A percentile compares a stretch with the other conserved stretches of the same genome.
Conservation (phyloP, 768 basidiomycete genomes). For the Russula virescens region DNA sequence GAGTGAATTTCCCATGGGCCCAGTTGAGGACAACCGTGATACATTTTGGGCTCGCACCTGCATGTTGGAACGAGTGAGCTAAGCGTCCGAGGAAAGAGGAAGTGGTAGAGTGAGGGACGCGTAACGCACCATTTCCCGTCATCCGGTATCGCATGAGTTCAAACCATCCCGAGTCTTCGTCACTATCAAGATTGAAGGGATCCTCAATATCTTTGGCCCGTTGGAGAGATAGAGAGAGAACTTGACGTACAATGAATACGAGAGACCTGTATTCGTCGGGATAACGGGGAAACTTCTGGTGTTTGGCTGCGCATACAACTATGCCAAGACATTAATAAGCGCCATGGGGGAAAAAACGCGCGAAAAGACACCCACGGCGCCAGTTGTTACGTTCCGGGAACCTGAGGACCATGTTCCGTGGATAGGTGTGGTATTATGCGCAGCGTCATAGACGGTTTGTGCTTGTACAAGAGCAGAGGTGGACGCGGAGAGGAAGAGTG, state of each 20-base stretch:
- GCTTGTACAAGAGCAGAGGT: constrained; percentile 20
- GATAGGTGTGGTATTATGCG: constrained; percentile 65
- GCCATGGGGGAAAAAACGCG: neutral
- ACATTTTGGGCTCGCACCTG: constrained; percentile 80
- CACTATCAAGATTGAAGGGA: constrained; percentile 37
- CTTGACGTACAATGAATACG: constrained; percentile 76
- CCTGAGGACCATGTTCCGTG: constrained; percentile 86
- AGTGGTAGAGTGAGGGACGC: neutral
- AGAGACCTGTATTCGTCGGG: constrained; percentile 80
- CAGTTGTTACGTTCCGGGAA: constrained; percentile 68
- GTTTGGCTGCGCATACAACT: constrained; percentile 84
- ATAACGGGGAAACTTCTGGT: constrained; percentile 81
- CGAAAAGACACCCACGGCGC: constrained; percentile 54
- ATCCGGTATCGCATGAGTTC: constrained; percentile 92
- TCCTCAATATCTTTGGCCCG: neutral
- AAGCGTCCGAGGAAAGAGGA: neutral
- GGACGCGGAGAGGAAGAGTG: constrained; percentile 26
- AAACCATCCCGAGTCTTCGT: constrained; percentile 60
- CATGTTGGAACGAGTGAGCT: neutral
- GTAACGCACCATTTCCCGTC: constrained; percentile 65
- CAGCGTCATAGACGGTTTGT: constrained; percentile 37
- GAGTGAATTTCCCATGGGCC: constrained; percentile 76
- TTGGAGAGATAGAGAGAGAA: neutral
- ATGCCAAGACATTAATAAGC: constrained; percentile 1
- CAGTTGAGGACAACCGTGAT: constrained; percentile 85